Evolutionary conservation across 768 basidiomycete species (phyloP).

Genomic region (Glaciozyma martinii): DNA sequence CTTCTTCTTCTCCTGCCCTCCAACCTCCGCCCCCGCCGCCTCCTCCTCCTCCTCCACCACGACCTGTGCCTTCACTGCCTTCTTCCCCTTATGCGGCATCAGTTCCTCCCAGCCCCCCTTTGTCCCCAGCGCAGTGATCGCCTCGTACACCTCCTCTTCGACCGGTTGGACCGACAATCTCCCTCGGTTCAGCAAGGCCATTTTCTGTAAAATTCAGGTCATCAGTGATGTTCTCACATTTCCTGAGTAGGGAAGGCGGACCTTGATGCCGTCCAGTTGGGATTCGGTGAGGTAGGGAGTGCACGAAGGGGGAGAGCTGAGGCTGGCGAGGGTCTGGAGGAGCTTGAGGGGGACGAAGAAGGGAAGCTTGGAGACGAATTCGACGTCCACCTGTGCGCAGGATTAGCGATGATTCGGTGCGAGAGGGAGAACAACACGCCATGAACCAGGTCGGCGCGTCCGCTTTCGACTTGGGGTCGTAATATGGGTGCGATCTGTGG

Average conservation of each 20-base stretch:
- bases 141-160: constrained; percentile 54
- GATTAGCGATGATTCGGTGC: too few relatives aligned
- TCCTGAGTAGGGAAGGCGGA: constrained; percentile 18
- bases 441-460: constrained; percentile 82
- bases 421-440: constrained; percentile 44
- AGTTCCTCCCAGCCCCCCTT: constrained; percentile 65
- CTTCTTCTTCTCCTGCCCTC: not conserved
- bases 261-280: constrained; percentile 21
- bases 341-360: constrained; percentile 69
- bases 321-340: constrained; percentile 53
- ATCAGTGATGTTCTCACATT: constrained; percentile 21
- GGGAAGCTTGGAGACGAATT: constrained; percentile 45
- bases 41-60: not conserved
- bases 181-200: constrained; percentile 71
- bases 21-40: not conserved
- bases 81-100: not conserved
- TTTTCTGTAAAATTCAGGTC: constrained; percentile 35
- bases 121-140: constrained; percentile 54
- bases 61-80: not conserved
- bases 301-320: constrained; percentile 34
- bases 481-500: constrained; percentile 29
- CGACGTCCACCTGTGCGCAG: not conserved
- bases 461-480: constrained; percentile 56
- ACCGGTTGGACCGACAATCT: constrained; percentile 83
- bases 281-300: constrained; percentile 11